These are phyloP conservation scores for Cochlearia excelsa DNA, from an alignment of 345 rosid genomes.

Conservation along the genomic window DNA sequence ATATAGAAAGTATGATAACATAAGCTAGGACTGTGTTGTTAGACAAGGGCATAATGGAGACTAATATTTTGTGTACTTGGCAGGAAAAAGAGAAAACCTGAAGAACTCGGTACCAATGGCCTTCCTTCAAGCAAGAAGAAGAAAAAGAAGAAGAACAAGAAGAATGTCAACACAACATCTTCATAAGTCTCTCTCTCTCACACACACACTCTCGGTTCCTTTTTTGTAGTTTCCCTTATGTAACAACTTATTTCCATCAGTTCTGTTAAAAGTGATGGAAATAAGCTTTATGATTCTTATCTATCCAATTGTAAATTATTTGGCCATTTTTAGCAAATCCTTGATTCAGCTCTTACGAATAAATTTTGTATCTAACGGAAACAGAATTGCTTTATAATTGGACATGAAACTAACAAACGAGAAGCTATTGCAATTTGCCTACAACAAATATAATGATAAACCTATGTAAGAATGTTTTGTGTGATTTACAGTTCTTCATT, in stretches of 20 bases:
- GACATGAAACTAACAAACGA: conserved; percentile 14
- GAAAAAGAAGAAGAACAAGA: conserved; percentile 40
- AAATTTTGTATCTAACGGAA: background rate
- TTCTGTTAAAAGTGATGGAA: background rate
- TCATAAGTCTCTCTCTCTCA: conserved; percentile 10
- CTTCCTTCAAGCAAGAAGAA: conserved; percentile 66
- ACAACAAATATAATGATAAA: conserved; percentile 23
- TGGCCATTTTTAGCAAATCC: too few relatives aligned
- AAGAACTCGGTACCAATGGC: conserved; percentile 56
- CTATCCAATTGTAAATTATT: background rate
- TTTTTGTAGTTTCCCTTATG: background rate
- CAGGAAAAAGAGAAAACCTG: conserved; percentile 77
- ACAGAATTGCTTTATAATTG: background rate
- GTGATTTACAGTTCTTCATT: conserved; percentile 30
- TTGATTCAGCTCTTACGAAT: too few relatives aligned
- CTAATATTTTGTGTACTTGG: conserved; percentile 12
- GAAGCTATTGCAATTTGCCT: conserved; percentile 25
- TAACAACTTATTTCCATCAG: conserved; percentile 8
- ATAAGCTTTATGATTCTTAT: background rate
- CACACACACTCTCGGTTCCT: background rate
- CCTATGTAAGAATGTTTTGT: conserved; percentile 18
- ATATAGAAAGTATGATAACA: too few relatives aligned
- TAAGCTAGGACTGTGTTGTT: too few relatives aligned
- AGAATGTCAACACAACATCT: too few relatives aligned
- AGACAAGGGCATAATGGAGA: too few relatives aligned